These are phyloP conservation scores for Epichloe gansuensis DNA, from an alignment of 2,329 filamentous ascomycete genomes.

Conservation along the genomic window DNA sequence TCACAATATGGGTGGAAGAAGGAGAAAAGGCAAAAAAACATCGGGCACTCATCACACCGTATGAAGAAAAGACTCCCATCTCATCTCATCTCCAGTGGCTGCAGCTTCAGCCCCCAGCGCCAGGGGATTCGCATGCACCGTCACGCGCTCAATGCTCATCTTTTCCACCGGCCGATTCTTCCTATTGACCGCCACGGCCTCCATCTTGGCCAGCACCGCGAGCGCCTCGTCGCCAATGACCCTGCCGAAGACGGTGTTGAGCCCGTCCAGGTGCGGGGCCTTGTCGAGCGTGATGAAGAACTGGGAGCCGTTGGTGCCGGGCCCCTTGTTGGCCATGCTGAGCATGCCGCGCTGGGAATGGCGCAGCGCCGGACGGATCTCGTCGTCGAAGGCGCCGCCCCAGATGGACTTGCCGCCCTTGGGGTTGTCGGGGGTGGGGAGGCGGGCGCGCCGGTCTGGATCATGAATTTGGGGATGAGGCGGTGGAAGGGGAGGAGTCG, in stretches of 20 bases:
- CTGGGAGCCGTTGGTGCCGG: slow-evolving; percentile 62
- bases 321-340: slow-evolving; percentile 70
- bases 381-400: slow-evolving; percentile 63
- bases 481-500: slow-evolving; percentile 64
- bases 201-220: slow-evolving; percentile 57
- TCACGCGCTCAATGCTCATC: slow-evolving; percentile 55
- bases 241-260: slow-evolving; percentile 76
- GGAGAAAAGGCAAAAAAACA: no score
- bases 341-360: slow-evolving; percentile 59
- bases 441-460: slow-evolving; percentile 59
- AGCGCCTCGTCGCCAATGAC: slow-evolving; percentile 53
- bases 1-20: no score
- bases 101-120: slow-evolving; percentile 29
- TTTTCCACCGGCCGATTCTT: slow-evolving; percentile 62
- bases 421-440: slow-evolving; percentile 41
- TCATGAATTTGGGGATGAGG: slow-evolving; percentile 70
- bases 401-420: slow-evolving; percentile 65
- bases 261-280: slow-evolving; percentile 68
- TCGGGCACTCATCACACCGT: no score
- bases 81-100: no score
- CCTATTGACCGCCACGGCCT: slow-evolving; percentile 61
- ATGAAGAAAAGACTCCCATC: no score
- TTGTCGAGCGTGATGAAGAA: slow-evolving; percentile 73
- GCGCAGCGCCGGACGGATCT: slow-evolving; percentile 58
- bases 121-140: slow-evolving; percentile 69